Evolutionary conservation across 73 alveolate species (phyloP).

Genomic region (Urostyla sp.): DNA sequence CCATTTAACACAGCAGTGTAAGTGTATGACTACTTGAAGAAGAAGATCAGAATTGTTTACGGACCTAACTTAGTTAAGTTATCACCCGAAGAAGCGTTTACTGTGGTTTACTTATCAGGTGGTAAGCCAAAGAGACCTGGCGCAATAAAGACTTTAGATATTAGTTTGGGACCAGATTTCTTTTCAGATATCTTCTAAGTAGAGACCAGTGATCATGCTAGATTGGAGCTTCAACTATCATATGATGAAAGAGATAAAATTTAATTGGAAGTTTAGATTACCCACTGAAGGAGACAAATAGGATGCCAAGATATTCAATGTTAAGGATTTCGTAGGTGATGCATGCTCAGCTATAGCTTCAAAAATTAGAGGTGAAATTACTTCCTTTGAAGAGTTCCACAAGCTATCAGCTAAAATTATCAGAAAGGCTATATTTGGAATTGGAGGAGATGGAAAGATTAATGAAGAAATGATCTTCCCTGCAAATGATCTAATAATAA

Average conservation of each 20-base stretch:
- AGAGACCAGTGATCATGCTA: constrained; percentile 90
- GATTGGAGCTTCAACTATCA: constrained; percentile 75
- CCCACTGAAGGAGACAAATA: constrained; percentile 58
- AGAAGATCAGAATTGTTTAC: constrained; percentile 71
- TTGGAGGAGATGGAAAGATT: constrained; percentile 78
- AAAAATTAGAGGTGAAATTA: constrained; percentile 87
- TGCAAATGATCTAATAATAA: constrained; percentile 60
- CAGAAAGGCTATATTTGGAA: constrained; percentile 84
- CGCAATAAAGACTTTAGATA: constrained; percentile 79
- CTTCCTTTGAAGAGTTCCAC: constrained; percentile 86
- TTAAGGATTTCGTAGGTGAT: constrained; percentile 90
- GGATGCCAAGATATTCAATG: constrained; percentile 77
- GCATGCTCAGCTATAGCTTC: constrained; percentile 85
- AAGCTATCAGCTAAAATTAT: constrained; percentile 76
- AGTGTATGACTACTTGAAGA: constrained; percentile 84
- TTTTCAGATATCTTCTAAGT: constrained; percentile 84
- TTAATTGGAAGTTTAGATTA: constrained; percentile 84
- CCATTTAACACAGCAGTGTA: constrained; percentile 85
- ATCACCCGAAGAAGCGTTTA: constrained; percentile 86
- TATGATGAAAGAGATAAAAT: too few relatives aligned
- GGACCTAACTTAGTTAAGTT: constrained; percentile 87
- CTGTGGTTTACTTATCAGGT: constrained; percentile 81
- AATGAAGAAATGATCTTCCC: constrained; percentile 63
- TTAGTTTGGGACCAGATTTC: constrained; percentile 90
- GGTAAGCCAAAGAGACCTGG: constrained; percentile 89